These are phyloP conservation scores for Claviceps paspali DNA, from an alignment of 2,329 filamentous ascomycete species.

Conservation along the genomic window DNA sequence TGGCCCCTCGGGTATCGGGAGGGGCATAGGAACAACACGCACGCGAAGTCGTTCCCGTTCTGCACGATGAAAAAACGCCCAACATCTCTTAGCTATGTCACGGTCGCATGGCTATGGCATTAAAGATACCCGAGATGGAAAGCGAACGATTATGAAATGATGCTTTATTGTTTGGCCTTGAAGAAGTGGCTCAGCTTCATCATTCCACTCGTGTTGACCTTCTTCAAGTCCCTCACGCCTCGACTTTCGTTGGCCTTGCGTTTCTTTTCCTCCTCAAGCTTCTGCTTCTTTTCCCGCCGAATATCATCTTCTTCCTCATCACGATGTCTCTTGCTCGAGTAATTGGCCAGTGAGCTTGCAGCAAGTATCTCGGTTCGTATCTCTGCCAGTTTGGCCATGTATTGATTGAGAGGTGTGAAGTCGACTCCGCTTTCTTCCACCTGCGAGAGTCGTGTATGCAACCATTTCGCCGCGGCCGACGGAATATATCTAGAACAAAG, in stretches of 20 bases:
- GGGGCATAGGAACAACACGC: conserved; percentile 18
- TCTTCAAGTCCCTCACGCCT: conserved; percentile 67
- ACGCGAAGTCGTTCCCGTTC: conserved; percentile 19
- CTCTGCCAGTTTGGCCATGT: conserved; percentile 49
- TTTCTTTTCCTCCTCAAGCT: conserved; percentile 73
- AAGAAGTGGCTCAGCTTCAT: conserved; percentile 96
- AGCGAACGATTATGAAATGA: conserved; percentile 5
- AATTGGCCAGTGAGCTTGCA: conserved; percentile 52
- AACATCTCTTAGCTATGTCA: background rate
- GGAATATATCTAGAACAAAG: conserved; percentile 47
- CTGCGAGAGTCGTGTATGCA: conserved; percentile 26
- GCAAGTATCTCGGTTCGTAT: conserved; percentile 58
- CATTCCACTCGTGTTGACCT: conserved; percentile 87
- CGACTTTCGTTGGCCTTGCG: conserved; percentile 60
- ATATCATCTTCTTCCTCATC: conserved; percentile 54
- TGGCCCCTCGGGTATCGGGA: conserved; percentile 20
- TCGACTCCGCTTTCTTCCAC: conserved; percentile 28
- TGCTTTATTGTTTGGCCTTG: conserved; percentile 41
- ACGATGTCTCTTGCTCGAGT: conserved; percentile 49
- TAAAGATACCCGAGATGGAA: conserved; percentile 16
- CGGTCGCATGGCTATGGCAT: conserved; percentile 1
- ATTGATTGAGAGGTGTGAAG: conserved; percentile 56
- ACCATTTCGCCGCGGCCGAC: conserved; percentile 21
- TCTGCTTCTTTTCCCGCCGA: conserved; percentile 65
- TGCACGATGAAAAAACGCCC: conserved; percentile 10